Base-by-base conservation (phyloP, 352 stramenopile species). In the Bremia lactucae region DNA sequence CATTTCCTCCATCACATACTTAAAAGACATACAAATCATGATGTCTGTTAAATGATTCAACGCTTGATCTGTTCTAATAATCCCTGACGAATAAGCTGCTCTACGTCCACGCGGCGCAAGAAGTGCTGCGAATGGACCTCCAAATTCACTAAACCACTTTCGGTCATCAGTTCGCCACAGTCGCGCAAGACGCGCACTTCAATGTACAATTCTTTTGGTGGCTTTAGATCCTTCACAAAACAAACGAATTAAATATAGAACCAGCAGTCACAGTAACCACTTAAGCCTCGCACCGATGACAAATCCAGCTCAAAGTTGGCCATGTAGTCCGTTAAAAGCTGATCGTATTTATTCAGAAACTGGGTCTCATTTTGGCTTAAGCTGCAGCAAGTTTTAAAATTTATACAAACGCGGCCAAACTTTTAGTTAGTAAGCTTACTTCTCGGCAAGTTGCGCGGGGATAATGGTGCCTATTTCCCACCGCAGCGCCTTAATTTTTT, bases 401-500 rank as follows among this genome's bases (percentile, higher is more conserved):
- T 15, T 14, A 14, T 33, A 33, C 28, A 33, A 10, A n/a, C 15
- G 11, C 11, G 28, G 6, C 24, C 10, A 28, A 28, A 10, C 28
- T n/a, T 16, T 6, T 5, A 15, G 2, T 7, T 5, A 35, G 23
- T 36, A 7, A 14, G 49, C 36, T 23, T 48, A 90, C 80, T 84
- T 87, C 36, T 67, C 59, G 2, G 72, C 78, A 15, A 95, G 62
- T 38, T 65, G 36, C 8, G 72, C 56, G 0, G 86, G 83, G 31
- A 96, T 81, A 42, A 95, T 81, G 21, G 82, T 87, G 37, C 86
- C 86, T 1, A 79, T 90, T 49, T 96, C 81, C 86, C 86, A 96
- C 13, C 86, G 74, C 41, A 96, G 55, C 36, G 83, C 75, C 54
- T 91, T 88, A 53, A 95, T 85, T 44, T 94, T 95, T 58, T 87